Evolutionary conservation across 2,329 filamentous ascomycete species (phyloP), one percentile per base, ranked within the genome.

Genomic region (Pyricularia grisea): DNA sequence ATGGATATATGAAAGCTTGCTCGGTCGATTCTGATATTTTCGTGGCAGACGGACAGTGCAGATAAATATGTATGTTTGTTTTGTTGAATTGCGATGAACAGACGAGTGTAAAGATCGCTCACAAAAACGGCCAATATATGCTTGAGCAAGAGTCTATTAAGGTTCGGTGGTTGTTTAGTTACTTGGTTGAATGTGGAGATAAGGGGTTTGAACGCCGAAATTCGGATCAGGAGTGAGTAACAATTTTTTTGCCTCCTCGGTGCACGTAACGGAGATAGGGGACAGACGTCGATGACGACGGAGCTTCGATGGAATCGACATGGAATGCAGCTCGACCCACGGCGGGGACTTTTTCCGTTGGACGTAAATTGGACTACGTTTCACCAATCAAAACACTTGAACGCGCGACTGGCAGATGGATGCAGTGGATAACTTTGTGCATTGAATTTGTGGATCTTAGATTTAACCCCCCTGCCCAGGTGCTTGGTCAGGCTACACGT

Each of bases 1-100:
- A 71, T 72, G 73, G 17, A 55, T 55, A 9, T 55, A n/a, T n/a
- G 6, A 5, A 55, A 9, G 20, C 20, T n/a, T n/a, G 42, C 42
- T 55, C 42, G 17, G 42, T 55, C 7, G 42, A 55, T 9, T 20
- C 14, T 30, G 25, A 10, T 10, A 27, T 61, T 63, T 28, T 30
- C 27, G 60, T 14, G 28, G 14, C 14, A 28, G 27, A 3, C 60
- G 60, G 60, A 28, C 12, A 20, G 28, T 28, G 25, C 60, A 28
- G 60, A 63, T 30, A 7, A 17, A 17, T 17, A 7, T n/a, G 27
- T 27, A 7, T 30, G 27, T 27, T 27, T 30, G 33, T 12, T 42
- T 28, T 28, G 3, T 28, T 30, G 60, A 28, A 14, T 28, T 28
- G 14, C 20, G 14, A 63, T 27, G 7, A 63, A 63, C 60, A 28